A percentile compares a stretch with the other conserved stretches of the same genome.
Conservation (phyloP, 352 stramenopile species). For the Pythium phragmiticola region DNA sequence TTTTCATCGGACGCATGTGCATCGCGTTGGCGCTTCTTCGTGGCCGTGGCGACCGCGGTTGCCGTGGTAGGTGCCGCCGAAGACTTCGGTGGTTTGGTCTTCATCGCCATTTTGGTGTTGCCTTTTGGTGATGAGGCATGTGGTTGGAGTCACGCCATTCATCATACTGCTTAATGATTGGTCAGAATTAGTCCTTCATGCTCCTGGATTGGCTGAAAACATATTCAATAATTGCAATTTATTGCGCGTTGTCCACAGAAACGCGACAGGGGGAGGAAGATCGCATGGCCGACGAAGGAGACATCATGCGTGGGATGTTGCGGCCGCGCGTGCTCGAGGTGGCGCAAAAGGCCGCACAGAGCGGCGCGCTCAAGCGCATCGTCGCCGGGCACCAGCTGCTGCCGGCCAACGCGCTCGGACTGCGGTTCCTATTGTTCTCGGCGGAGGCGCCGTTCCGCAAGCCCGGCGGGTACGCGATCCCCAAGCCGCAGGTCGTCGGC, state of each 20-base stretch:
- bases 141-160: slow-evolving; percentile 20
- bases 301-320: slow-evolving; percentile 37
- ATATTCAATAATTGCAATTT: slow-evolving; percentile 24
- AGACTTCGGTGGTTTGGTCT: slow-evolving; percentile 9
- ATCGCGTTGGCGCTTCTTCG: slow-evolving; percentile 40
- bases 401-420: slow-evolving; percentile 29
- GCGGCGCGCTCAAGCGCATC: slow-evolving; percentile 63
- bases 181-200: slow-evolving; percentile 1
- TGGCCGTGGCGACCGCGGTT: neutral
- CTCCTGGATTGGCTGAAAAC: slow-evolving; percentile 17
- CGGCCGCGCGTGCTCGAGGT: slow-evolving; percentile 60
- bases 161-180: slow-evolving; percentile 19
- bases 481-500: slow-evolving; percentile 39
- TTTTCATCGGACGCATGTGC: slow-evolving; percentile 8
- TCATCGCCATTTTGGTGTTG: slow-evolving; percentile 15
- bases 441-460: slow-evolving; percentile 30
- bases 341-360: slow-evolving; percentile 54
- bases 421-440: slow-evolving; percentile 63
- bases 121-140: neutral
- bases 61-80: neutral
- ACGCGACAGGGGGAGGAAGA: neutral
- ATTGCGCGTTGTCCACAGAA: neutral
- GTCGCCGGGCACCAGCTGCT: slow-evolving; percentile 54
- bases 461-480: slow-evolving; percentile 24
- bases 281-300: neutral